Evolutionary conservation across 352 stramenopile species (phyloP), one percentile per base, ranked within the genome.

Genomic region (Pythium apleroticum): DNA sequence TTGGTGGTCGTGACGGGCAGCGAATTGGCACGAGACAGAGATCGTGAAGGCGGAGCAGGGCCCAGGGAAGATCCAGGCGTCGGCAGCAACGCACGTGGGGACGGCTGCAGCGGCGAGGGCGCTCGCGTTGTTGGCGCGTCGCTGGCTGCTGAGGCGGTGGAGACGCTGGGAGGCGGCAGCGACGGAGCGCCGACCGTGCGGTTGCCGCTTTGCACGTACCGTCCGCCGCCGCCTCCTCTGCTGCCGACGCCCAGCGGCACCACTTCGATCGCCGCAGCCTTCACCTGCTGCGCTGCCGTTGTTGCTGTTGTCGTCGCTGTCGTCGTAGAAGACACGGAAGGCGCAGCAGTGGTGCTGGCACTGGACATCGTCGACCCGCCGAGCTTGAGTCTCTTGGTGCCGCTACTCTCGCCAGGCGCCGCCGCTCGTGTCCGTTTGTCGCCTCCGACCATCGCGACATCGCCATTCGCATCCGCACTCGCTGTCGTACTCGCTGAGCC

Each of bases 121-220:
- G 52, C 8, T 1, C 24, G 17, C 6, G 12, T 17, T 11, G 55
- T 19, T 3, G 55, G 39, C 4, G 19, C 33, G 9, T 33, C 15
- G 1, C 54, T 37, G 28, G 55, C 27, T 15, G 56, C 19, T 0
- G 56, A 45, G 24, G 64, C 45, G 12, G 50, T 53, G 7, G 50
- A 54, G 45, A 65, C 60, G 31, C 57, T 70, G 12, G 63, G 57
- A 12, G 57, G 39, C 10, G 50, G 63, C 17, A 63, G 43, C 43
- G 20, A 50, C 6, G 43, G 43, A 8, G 43, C 43, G 6, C 43
- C 43, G 20, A n/a, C 66, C 0, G 77, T 33, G 4, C 67, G 66
- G 25, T 80, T 92, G 41, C 81, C 81, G 30, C 80, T 90, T 37
- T 86, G 77, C 19, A 92, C 80, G 57, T 92, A 92, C 50, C 83